Base-by-base conservation (phyloP, 1,284 basidiomycete genomes). In the Spongiforma sp. region DNA sequence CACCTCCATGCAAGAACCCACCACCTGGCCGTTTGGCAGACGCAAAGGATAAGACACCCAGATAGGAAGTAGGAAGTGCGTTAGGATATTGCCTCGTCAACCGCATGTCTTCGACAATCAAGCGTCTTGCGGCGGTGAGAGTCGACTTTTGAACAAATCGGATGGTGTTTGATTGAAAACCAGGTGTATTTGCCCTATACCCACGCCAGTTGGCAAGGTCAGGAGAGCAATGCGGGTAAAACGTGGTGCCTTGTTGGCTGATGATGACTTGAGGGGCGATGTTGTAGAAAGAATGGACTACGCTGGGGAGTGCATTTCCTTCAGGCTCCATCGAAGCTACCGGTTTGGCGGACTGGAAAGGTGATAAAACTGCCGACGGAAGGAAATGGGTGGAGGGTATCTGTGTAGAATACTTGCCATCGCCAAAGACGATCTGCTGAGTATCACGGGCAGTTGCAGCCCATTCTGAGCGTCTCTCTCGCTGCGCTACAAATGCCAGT, bases 11-110 rank as follows among this genome's bases (percentile, higher is more conserved):
- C 60, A 83, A 67, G 67, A 79, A 84, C 14, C 81, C 80, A 28
- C 83, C 82, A 33, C 83, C 83, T 5, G 83, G 81, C 60, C 79
- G 79, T 68, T 80, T 82, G 17, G 81, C 75, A 30, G 83, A 83
- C 4, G 82, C 80, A 67, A 80, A 83, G 36, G 83, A 83, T 8
- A 85, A 73, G 17, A 86, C 74, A 41, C 83, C 84, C 34, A 85
- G 68, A 14, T 70, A 70, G 10, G 76, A 75, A n/a, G 62, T 70
- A 32, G 72, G 73, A 28, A 70, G 64, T 12, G 70, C 59, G 56
- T 69, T 68, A 10, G 69, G 65, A 53, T 60, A 54, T 36, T 63
- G 66, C 30, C 57, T 73, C 32, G 62, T 68, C 33, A 71, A 65
- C 19, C 60, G 66, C 12, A 69, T 63, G 24, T 65, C 66, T 6